These are phyloP conservation scores for Sporormia fimetaria DNA, from an alignment of 495 filamentous ascomycete species.

Conservation along the genomic window DNA sequence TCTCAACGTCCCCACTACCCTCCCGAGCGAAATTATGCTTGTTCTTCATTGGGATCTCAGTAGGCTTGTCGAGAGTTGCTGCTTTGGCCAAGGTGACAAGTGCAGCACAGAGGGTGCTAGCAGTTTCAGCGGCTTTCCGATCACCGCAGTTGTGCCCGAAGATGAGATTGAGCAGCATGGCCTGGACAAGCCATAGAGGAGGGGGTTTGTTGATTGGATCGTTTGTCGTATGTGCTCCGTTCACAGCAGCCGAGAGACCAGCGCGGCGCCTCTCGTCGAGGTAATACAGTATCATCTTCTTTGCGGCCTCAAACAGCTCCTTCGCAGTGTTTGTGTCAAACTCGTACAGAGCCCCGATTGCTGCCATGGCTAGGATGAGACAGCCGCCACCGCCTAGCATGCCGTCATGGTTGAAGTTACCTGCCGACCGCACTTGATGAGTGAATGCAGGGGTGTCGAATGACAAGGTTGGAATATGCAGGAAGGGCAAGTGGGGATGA, in stretches of 20 bases:
- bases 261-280: conserved; percentile 87
- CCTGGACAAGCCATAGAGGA: conserved; percentile 94
- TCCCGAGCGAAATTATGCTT: conserved; percentile 1
- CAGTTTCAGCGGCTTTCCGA: conserved; percentile 79
- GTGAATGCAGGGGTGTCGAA: conserved; percentile 70
- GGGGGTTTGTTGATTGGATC: conserved; percentile 64
- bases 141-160: conserved; percentile 95
- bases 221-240: conserved; percentile 45
- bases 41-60: conserved; percentile 6
- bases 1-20: conserved; percentile 28
- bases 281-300: conserved; percentile 89
- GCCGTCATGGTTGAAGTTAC: conserved; percentile 48
- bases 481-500: conserved; percentile 87
- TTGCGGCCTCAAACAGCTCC: conserved; percentile 83
- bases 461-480: conserved; percentile 84
- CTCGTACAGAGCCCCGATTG: conserved; percentile 92
- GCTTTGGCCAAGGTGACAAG: conserved; percentile 83
- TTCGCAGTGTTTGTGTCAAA: conserved; percentile 66
- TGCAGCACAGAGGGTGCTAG: conserved; percentile 80
- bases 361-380: conserved; percentile 87
- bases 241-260: conserved; percentile 70
- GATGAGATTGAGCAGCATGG: conserved; percentile 92
- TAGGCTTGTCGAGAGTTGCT: conserved; percentile 57
- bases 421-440: conserved; percentile 44
- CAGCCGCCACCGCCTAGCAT: conserved; percentile 76